Conservation (phyloP, 2,329 filamentous ascomycete species). For the Penicillium sp. region DNA sequence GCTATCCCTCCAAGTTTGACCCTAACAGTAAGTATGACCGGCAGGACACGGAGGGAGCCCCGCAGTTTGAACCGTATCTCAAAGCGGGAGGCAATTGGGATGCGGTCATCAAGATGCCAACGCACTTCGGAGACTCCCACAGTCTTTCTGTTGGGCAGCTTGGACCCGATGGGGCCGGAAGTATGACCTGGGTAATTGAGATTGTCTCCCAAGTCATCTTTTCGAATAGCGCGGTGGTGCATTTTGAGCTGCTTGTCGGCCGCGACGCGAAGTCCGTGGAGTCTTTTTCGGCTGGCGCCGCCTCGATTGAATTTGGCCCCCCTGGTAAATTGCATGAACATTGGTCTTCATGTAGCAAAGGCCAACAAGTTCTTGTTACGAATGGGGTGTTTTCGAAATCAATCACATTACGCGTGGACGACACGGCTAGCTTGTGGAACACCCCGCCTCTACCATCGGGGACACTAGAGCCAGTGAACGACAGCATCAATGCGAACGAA, state of each 20-base stretch:
- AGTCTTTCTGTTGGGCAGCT: conserved; percentile 43
- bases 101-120: conserved; percentile 72
- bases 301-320: conserved; percentile 20
- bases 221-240: conserved; percentile 78
- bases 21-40: conserved; percentile 72
- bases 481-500: not conserved
- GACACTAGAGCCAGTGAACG: not conserved
- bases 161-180: conserved; percentile 43
- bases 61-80: conserved; percentile 92
- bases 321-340: conserved; percentile 58
- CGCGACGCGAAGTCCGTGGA: conserved; percentile 79
- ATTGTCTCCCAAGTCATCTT: conserved; percentile 91
- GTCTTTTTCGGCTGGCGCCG: conserved; percentile 56
- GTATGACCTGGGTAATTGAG: conserved; percentile 82
- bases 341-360: conserved; percentile 56
- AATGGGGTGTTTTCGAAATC: conserved; percentile 82
- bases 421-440: conserved; percentile 87
- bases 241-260: conserved; percentile 80
- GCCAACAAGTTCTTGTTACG: conserved; percentile 55
- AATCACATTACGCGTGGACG: conserved; percentile 71
- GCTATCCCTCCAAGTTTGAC: conserved; percentile 77
- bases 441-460: conserved; percentile 70
- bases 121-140: conserved; percentile 52
- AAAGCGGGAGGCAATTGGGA: conserved; percentile 89
- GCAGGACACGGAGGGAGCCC: conserved; percentile 65